These are phyloP conservation scores for Rhizomucor pusillus DNA, from an alignment of 371 early-diverging fungal genomes.

Conservation along the genomic window DNA sequence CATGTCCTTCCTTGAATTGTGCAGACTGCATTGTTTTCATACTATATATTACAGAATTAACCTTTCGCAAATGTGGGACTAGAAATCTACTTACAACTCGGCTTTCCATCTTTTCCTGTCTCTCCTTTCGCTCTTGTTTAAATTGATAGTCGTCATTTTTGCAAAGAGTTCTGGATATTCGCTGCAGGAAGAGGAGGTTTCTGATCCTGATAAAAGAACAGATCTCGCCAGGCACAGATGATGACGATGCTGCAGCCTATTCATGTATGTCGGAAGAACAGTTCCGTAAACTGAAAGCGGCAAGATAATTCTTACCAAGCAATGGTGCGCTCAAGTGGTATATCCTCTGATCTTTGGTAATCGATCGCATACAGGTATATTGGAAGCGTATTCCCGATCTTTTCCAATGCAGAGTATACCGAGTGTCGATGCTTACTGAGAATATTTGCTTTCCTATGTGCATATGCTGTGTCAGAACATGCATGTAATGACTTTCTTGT, in stretches of 20 bases:
- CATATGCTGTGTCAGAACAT: too few relatives aligned
- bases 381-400: conserved; percentile 3
- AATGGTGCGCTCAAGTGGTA: not conserved
- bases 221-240: conserved; percentile 9
- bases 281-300: not conserved
- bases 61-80: not conserved
- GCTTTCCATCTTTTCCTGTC: conserved; percentile 9
- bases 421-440: conserved; percentile 3
- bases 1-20: too few relatives aligned
- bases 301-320: conserved; percentile 9
- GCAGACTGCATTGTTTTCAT: not conserved
- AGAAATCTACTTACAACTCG: conserved; percentile 20
- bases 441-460: conserved; percentile 1
- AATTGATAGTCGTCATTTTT: not conserved
- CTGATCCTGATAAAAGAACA: conserved; percentile 2
- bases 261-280: not conserved
- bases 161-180: conserved; percentile 2
- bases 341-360: not conserved
- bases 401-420: not conserved
- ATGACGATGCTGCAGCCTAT: conserved; percentile 18
- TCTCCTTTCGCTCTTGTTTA: not conserved
- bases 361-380: conserved; percentile 11
- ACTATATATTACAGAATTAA: not conserved
- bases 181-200: not conserved
- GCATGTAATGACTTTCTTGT: too few relatives aligned